A percentile compares a stretch with the other conserved stretches of the same genome.
These are phyloP conservation scores for Phytopythium aichiense DNA, from an alignment of 352 stramenopile genomes.

Conservation along the genomic window DNA sequence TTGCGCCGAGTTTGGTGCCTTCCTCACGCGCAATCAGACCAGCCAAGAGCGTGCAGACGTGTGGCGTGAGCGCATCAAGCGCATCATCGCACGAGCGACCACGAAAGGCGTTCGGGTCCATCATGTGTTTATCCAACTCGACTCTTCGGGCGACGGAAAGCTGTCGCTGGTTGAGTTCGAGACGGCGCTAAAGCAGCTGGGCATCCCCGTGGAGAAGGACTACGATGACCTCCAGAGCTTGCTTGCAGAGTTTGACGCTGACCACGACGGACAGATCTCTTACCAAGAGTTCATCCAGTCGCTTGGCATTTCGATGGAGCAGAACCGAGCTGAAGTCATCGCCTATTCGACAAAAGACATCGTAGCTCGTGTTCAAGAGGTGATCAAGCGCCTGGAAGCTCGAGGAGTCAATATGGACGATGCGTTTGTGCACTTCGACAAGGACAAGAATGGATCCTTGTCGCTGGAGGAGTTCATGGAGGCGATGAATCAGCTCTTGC, in stretches of 20 bases:
- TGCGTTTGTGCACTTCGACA: slow-evolving; percentile 67
- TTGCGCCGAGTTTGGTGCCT: slow-evolving; percentile 38
- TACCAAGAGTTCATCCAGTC: slow-evolving; percentile 76
- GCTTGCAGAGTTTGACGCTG: slow-evolving; percentile 45
- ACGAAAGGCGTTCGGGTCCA: slow-evolving; percentile 58
- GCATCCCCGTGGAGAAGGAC: slow-evolving; percentile 26
- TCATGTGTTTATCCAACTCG: slow-evolving; percentile 62
- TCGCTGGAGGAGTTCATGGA: slow-evolving; percentile 51
- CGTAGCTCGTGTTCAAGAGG: slow-evolving; percentile 29
- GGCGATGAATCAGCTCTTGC: slow-evolving; percentile 42
- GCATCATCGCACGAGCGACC: slow-evolving; percentile 42
- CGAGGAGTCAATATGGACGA: slow-evolving; percentile 55
- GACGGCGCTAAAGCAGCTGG: slow-evolving; percentile 43
- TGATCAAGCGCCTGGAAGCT: slow-evolving; percentile 39
- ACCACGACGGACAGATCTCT: slow-evolving; percentile 63
- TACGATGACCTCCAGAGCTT: slow-evolving; percentile 38
- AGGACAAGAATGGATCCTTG: slow-evolving; percentile 51
- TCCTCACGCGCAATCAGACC: slow-evolving; percentile 15
- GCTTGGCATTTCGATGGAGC: slow-evolving; percentile 39
- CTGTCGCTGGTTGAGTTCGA: slow-evolving; percentile 56
- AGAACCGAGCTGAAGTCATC: slow-evolving; percentile 44
- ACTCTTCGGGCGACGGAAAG: slow-evolving; percentile 53
- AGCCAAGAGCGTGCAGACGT: slow-evolving; percentile 2
- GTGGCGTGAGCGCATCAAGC: slow-evolving; percentile 49
- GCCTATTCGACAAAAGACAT: slow-evolving; percentile 43